Conservation (phyloP, 768 basidiomycete genomes). For the Floccularia luteovirens region DNA sequence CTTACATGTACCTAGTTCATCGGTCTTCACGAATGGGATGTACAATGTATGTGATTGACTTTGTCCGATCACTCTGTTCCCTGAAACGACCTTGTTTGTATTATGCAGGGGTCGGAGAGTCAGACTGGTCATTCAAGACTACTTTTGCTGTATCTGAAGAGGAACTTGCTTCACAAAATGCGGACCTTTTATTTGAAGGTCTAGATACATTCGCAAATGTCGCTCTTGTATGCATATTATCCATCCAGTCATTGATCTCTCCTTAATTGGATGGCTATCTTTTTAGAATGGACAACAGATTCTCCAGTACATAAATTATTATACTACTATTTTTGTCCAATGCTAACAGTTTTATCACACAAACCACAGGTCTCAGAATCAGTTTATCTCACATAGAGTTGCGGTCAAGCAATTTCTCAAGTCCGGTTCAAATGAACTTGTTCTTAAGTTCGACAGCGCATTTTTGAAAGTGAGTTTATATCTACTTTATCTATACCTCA, state of each 20-base stretch:
- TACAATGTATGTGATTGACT: constrained; percentile 85
- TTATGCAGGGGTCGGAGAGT: constrained; percentile 77
- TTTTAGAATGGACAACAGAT: constrained; percentile 68
- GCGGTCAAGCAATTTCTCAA: constrained; percentile 47
- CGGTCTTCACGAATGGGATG: constrained; percentile 81
- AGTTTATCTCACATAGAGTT: constrained; percentile 73
- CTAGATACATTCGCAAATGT: constrained; percentile 85
- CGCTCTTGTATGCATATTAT: constrained; percentile 41
- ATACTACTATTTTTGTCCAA: constrained; percentile 3
- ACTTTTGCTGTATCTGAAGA: constrained; percentile 42
- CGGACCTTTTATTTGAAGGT: constrained; percentile 84
- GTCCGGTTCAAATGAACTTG: constrained; percentile 55
- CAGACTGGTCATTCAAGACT: constrained; percentile 78
- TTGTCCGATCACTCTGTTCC: too few relatives aligned
- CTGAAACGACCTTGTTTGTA: too few relatives aligned
- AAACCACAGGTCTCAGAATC: constrained; percentile 59
- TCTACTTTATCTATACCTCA: neutral
- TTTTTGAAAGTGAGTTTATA: constrained; percentile 46
- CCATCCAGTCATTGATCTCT: neutral
- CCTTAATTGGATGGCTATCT: neutral
- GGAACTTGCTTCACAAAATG: constrained; percentile 37
- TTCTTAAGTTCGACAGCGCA: constrained; percentile 67
- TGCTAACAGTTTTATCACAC: neutral
- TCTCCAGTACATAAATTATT: constrained; percentile 35
- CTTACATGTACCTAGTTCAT: constrained; percentile 41